Percentiles rank a stretch among this genome's conserved stretches.
Conservation (phyloP, 2,329 filamentous ascomycete species). For the Didymella keratinophila region DNA sequence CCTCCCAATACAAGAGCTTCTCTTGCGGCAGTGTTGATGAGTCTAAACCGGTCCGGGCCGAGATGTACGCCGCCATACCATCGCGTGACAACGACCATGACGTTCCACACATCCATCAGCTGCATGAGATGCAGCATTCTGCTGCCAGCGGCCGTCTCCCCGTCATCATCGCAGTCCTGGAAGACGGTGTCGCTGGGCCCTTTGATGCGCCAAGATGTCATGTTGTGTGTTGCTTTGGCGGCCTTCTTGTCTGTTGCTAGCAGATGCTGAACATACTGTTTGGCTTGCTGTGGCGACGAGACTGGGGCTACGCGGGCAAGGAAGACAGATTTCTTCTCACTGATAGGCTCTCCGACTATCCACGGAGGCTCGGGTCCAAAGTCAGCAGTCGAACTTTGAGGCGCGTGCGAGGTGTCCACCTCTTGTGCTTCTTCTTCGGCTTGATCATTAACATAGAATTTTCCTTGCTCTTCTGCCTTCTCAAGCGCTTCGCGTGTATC, state of each 20-base stretch:
- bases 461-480: conserved; percentile 55
- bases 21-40: conserved; percentile 87
- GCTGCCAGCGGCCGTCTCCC: conserved; percentile 89
- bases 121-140: conserved; percentile 90
- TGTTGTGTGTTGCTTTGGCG: conserved; percentile 91
- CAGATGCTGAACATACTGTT: conserved; percentile 74
- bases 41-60: conserved; percentile 85
- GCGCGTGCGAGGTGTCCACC: conserved; percentile 1
- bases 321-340: conserved; percentile 89
- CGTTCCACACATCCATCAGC: conserved; percentile 92
- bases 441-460: conserved; percentile 37
- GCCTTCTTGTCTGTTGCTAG: conserved; percentile 84
- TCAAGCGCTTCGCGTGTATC: conserved; percentile 59
- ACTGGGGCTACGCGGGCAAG: conserved; percentile 78
- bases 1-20: conserved; percentile 84
- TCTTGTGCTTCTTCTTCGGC: conserved; percentile 19
- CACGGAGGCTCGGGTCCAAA: conserved; percentile 65
- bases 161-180: conserved; percentile 96
- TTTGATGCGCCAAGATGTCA: conserved; percentile 89
- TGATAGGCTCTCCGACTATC: conserved; percentile 75
- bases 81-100: conserved; percentile 88
- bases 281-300: conserved; percentile 73
- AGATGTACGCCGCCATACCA: conserved; percentile 95
- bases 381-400: conserved; percentile 27
- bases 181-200: conserved; percentile 65